phyloP scores from a whole-genome alignment of 2,329 filamentous ascomycete species.

The Nigrospora osmanthi region DNA sequence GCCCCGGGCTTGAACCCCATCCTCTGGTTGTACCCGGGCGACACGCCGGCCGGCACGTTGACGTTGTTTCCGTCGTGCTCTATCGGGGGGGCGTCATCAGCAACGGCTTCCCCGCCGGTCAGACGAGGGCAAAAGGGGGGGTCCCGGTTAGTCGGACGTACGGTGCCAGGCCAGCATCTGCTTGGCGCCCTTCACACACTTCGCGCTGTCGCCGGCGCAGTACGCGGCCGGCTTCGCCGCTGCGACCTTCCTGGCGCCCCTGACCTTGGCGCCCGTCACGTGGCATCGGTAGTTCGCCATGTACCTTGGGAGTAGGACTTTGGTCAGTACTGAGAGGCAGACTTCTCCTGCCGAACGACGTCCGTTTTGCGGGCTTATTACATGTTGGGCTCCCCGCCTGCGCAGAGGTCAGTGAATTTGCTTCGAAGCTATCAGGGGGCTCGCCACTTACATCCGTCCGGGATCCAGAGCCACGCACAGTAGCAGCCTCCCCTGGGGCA shows the following conservation, averaged over 20 bases:
- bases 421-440: too few species aligned
- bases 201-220: conserved; percentile 29
- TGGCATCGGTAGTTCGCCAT: conserved; percentile 43
- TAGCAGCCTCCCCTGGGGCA: too few species aligned
- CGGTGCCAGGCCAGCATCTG: conserved; percentile 42
- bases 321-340: too few species aligned
- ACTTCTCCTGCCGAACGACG: neutral
- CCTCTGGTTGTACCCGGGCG: conserved; percentile 25
- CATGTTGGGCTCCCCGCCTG: too few species aligned
- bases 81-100: conserved; percentile 3
- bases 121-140: too few species aligned
- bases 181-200: conserved; percentile 38
- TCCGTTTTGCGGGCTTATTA: too few species aligned
- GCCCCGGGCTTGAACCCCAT: conserved; percentile 24
- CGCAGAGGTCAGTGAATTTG: too few species aligned
- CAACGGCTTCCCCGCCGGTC: too few species aligned
- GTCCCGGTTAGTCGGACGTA: conserved; percentile 10
- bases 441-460: too few species aligned
- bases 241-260: conserved; percentile 25
- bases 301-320: too few species aligned
- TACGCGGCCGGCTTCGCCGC: conserved; percentile 30
- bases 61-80: conserved; percentile 26
- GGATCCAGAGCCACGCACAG: too few species aligned
- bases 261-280: conserved; percentile 30
- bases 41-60: conserved; percentile 12